Evolutionary conservation across 1,139 yeast species (phyloP), one percentile per base, ranked within the genome.

Genomic region (Komagataea norvegica): DNA sequence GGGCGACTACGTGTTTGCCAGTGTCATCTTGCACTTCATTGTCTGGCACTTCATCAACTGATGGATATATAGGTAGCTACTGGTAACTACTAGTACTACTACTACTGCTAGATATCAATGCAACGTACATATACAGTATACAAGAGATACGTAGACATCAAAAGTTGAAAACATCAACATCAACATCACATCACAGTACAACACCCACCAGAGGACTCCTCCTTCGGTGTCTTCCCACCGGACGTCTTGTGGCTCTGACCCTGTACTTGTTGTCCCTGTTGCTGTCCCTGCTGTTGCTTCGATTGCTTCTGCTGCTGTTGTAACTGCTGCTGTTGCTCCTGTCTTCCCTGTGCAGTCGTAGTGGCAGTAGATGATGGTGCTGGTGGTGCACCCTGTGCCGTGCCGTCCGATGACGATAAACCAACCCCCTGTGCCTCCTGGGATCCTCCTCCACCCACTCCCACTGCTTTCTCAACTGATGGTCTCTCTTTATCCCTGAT

Each of bases 1-100:
- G 61, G 95, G 89, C 14, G 98, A 91, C 62, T 93, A 75, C 55
- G 66, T 87, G 14, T 74, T 91, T 59, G 96, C 96, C 29, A 83
- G 95, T 59, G 70, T 91, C 64, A 70, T 89, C 30, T 70, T 91
- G 47, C 98, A 91, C 62, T 91, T 91, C 61, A 77, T 87, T 35
- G 89, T 86, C 31, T 76, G 79, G 59, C 97, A 93, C 63, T 91
- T 93, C 61, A 86, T 91, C 56, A 91, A 91, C 62, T 91, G 64
- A 57, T 8, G 8, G 11, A 24, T 17, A 19, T 8, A 18, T 19
- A 21, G 11, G 24, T n/a, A n/a, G n/a, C n/a, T n/a, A n/a, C n/a
- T n/a, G n/a, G n/a, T n/a, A n/a, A n/a, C n/a, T n/a, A n/a, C n/a
- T n/a, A n/a, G n/a, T n/a, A n/a, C n/a, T n/a, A n/a, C n/a, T n/a